Conservation (phyloP, 768 basidiomycete genomes). For the Suillus sp. region DNA sequence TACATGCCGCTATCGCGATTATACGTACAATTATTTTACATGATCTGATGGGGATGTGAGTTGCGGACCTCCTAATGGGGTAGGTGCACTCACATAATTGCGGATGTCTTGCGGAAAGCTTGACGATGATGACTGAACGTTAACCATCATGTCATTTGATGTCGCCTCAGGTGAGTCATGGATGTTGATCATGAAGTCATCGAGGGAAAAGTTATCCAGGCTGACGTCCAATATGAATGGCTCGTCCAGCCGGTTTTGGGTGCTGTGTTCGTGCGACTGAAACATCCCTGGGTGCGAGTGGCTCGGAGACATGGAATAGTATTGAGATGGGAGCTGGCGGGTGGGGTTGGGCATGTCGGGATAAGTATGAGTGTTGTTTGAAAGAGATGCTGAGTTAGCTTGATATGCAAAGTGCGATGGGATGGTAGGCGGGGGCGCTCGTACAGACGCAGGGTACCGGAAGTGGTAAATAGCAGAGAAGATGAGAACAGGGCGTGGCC, state of each 20-base stretch:
- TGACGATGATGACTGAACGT: conserved; percentile 25
- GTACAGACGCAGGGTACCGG: conserved; percentile 37
- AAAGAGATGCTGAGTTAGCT: background rate
- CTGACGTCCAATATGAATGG: conserved; percentile 34
- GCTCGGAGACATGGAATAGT: conserved; percentile 2
- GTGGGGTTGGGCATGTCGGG: conserved; percentile 6
- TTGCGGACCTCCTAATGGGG: background rate
- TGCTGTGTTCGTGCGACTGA: conserved; percentile 1
- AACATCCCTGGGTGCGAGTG: background rate
- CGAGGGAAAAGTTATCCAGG: conserved; percentile 29
- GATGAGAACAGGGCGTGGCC: conserved; percentile 36
- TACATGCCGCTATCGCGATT: conserved; percentile 7
- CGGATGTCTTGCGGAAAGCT: conserved; percentile 35
- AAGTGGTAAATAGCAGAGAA: conserved; percentile 66
- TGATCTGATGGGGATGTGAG: conserved; percentile 25
- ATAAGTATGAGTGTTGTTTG: conserved; percentile 10
- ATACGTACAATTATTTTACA: conserved; percentile 19
- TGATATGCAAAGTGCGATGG: conserved; percentile 10
- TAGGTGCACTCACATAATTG: conserved; percentile 35
- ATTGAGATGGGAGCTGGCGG: conserved; percentile 15
- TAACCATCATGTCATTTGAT: conserved; percentile 1
- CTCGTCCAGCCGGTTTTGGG: conserved; percentile 30
- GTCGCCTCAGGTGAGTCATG: conserved; percentile 21
- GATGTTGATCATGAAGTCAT: conserved; percentile 23
- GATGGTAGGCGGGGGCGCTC: conserved; percentile 20